Evolutionary conservation across 148 eudicot species (phyloP), one percentile per base, ranked within the genome.

Genomic region (Fallopia convolvulus): DNA sequence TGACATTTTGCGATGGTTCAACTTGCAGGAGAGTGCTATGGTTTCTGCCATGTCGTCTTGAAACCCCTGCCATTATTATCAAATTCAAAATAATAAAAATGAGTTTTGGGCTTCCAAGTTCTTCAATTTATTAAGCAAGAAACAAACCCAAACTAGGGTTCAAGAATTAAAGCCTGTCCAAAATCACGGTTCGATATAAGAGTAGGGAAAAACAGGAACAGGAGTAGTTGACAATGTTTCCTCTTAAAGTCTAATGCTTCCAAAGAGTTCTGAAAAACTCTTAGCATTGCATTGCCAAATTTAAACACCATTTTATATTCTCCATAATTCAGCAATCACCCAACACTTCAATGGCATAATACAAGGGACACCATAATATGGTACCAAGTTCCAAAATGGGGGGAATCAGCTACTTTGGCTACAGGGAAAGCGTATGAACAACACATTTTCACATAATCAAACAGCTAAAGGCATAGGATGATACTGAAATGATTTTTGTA

Each of bases 31-130:
- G 50, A 1, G 39, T 55, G 2, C 53, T 82, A 77, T 86, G 94
- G 79, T 73, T 83, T 88, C 85, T 86, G 18, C 86, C 84, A 10
- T 50, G 82, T 78, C 83, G 86, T 79, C 83, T 83, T 30, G 74
- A 66, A 4, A 60, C 74, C 42, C 93, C 98, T 93, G 77, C 41
- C 40, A 11, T 61, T 26, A 61, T 61, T 10, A 10, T 61, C 15
- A 26, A 61, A 61, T 6, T 26, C 68, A 15, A 9, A 55, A 17
- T 1, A 53, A 53, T 53, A 17, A 4, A 53, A 50, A 50, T 14
- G 56, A 8, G 20, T 50, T 50, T 8, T 50, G 56, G 46, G 46
- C 47, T 52, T 52, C n/a, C 5, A 52, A 55, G 60, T n/a, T 55
- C 21, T 18, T 55, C 21, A 18, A 55, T 4, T 18, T 55, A 26